Evolutionary conservation across 2,329 filamentous ascomycete genomes (phyloP).

Genomic region (Chaetomiaceae sp.): DNA sequence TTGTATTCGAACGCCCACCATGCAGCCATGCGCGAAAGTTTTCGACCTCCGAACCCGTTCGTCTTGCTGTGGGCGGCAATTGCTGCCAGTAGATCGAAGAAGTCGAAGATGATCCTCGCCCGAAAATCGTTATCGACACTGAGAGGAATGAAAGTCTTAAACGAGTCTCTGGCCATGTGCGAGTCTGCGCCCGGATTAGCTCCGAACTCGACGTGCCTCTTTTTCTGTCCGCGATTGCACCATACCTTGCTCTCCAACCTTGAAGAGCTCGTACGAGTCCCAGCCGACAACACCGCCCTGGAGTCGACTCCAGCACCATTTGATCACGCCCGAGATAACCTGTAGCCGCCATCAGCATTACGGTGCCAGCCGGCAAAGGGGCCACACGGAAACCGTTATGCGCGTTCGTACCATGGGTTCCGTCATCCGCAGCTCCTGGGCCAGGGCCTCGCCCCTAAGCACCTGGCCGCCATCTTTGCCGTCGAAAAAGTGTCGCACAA

Average conservation of each 20-base stretch:
- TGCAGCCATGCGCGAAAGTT: constrained; percentile 88
- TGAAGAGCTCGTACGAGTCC: constrained; percentile 96
- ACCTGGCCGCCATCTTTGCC: constrained; percentile 57
- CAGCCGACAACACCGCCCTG: constrained; percentile 88
- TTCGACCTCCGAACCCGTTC: constrained; percentile 88
- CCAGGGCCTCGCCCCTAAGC: constrained; percentile 62
- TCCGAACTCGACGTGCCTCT: not conserved
- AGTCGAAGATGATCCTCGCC: constrained; percentile 87
- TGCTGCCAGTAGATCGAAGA: constrained; percentile 87
- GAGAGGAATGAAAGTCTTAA: constrained; percentile 92
- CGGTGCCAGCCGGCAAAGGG: no score
- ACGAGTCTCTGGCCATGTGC: constrained; percentile 83
- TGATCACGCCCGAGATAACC: constrained; percentile 89
- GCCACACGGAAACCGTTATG: no score
- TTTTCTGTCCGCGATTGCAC: not conserved
- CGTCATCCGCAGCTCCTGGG: constrained; percentile 83
- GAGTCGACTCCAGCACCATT: constrained; percentile 97
- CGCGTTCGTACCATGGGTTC: constrained; percentile 88
- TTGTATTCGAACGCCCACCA: constrained; percentile 98
- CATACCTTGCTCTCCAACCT: constrained; percentile 83
- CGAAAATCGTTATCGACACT: constrained; percentile 83
- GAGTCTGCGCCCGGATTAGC: constrained; percentile 58
- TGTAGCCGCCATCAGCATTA: constrained; percentile 35
- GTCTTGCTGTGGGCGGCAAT: constrained; percentile 88
- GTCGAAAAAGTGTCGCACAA: constrained; percentile 89